Percentiles rank a stretch among this genome's conserved stretches.
These are phyloP conservation scores for Lepidium didymum DNA, from an alignment of 345 rosid genomes.

Conservation along the genomic window DNA sequence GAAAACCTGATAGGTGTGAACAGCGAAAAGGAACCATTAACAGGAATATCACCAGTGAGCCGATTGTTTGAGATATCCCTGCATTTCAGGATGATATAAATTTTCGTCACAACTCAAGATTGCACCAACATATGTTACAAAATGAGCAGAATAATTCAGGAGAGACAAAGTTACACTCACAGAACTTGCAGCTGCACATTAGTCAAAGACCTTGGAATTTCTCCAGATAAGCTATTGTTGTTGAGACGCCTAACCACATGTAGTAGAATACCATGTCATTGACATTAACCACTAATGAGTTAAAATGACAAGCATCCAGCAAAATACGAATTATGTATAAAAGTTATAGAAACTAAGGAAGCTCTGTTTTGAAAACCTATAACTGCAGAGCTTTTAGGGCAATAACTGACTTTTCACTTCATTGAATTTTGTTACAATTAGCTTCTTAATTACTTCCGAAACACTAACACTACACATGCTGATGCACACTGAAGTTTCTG, in stretches of 20 bases:
- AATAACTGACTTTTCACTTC: background rate
- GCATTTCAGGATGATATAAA: constrained; percentile 27
- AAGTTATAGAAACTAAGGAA: background rate
- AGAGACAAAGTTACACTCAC: constrained; percentile 40
- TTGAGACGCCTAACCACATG: constrained; percentile 60
- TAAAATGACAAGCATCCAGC: background rate
- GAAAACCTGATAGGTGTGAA: constrained; percentile 72
- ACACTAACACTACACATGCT: background rate
- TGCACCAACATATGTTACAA: background rate
- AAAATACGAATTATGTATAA: background rate
- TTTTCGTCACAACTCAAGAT: background rate
- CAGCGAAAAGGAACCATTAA: constrained; percentile 73
- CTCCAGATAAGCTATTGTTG: constrained; percentile 54
- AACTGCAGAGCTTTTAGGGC: background rate
- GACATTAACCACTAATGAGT: background rate
- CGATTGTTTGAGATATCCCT: constrained; percentile 79
- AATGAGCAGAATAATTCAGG: background rate
- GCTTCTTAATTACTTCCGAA: background rate
- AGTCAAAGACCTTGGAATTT: constrained; percentile 55
- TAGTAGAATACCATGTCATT: background rate
- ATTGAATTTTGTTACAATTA: background rate
- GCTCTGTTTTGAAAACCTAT: background rate
- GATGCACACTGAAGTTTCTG: background rate
- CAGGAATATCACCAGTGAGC: constrained; percentile 60
- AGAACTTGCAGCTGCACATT: constrained; percentile 57